These are phyloP conservation scores for Saturnispora sanitii DNA, from an alignment of 805 yeast species.

Conservation along the genomic window DNA sequence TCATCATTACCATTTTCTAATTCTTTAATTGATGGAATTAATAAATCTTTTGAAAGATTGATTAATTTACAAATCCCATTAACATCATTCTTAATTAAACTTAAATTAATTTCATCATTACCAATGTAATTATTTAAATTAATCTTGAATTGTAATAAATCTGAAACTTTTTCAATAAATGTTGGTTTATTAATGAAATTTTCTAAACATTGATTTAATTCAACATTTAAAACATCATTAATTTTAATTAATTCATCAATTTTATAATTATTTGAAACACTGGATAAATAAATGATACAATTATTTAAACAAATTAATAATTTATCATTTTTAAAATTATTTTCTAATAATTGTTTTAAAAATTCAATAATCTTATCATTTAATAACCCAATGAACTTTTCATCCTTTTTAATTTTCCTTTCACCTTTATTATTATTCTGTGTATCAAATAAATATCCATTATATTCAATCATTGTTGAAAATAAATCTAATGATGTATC, in stretches of 20 bases:
- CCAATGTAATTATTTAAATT: not conserved
- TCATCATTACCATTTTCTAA: constrained; percentile 6
- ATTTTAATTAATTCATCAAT: constrained; percentile 3
- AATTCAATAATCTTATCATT: constrained; percentile 17
- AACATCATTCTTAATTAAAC: not conserved
- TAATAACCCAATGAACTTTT: constrained; percentile 20
- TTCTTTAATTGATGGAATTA: constrained; percentile 1
- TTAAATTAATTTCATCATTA: not conserved
- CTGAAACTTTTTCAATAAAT: constrained; percentile 5
- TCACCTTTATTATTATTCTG: constrained; percentile 1
- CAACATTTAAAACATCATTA: not conserved
- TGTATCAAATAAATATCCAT: constrained; percentile 16
- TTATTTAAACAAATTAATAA: constrained; percentile 64
- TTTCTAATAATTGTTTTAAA: constrained; percentile 32
- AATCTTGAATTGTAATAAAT: constrained; percentile 3
- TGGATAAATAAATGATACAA: constrained; percentile 31
- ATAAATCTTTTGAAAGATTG: not conserved
- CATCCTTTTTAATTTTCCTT: not conserved
- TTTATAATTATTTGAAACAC: constrained; percentile 22
- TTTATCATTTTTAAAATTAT: constrained; percentile 42
- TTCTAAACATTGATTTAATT: not conserved
- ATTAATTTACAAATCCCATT: not conserved
- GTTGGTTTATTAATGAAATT: not conserved
- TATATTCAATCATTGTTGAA: constrained; percentile 61
- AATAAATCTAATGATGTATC: constrained; percentile 69